Evolutionary conservation across 495 filamentous ascomycete genomes (phyloP).

Genomic region (Penicillium canariense): DNA sequence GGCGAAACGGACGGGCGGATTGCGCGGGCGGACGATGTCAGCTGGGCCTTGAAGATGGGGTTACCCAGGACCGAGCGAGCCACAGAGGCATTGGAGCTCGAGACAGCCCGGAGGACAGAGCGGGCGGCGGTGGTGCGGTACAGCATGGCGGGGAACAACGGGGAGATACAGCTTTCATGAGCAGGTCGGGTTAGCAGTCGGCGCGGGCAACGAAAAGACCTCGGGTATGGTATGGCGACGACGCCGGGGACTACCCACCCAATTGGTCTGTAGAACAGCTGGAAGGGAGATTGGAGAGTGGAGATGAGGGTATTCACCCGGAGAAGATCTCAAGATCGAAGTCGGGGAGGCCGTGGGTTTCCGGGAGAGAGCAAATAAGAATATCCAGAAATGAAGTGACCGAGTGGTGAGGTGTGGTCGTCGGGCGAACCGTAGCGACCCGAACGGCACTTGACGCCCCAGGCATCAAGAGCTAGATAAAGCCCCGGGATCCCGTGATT

Average conservation of each 20-base stretch:
- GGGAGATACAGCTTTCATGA: conserved; percentile 33
- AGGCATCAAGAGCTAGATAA: conserved; percentile 17
- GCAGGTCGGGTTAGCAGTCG: conserved; percentile 35
- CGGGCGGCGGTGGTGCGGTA: conserved; percentile 47
- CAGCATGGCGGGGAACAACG: conserved; percentile 40
- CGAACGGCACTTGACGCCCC: conserved; percentile 29
- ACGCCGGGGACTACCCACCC: conserved; percentile 24
- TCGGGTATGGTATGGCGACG: conserved; percentile 34
- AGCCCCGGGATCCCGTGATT: conserved; percentile 12
- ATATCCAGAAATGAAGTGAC: conserved; percentile 39
- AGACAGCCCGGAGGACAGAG: conserved; percentile 46
- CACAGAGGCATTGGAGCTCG: conserved; percentile 49
- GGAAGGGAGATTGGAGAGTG: conserved; percentile 28
- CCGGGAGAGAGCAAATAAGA: conserved; percentile 38
- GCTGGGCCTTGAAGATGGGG: conserved; percentile 46
- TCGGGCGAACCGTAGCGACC: conserved; percentile 34
- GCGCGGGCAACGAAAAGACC: conserved; percentile 30
- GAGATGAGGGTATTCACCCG: conserved; percentile 40
- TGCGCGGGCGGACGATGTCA: conserved; percentile 43
- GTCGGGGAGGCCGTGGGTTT: conserved; percentile 32
- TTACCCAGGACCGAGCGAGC: conserved; percentile 39
- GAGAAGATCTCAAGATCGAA: conserved; percentile 32
- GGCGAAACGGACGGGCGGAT: conserved; percentile 34
- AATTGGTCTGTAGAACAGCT: conserved; percentile 36
- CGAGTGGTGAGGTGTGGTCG: conserved; percentile 41